Evolutionary conservation across 2,329 filamentous ascomycete genomes (phyloP).

Genomic region (Pseudogymnoascus verrucosus): DNA sequence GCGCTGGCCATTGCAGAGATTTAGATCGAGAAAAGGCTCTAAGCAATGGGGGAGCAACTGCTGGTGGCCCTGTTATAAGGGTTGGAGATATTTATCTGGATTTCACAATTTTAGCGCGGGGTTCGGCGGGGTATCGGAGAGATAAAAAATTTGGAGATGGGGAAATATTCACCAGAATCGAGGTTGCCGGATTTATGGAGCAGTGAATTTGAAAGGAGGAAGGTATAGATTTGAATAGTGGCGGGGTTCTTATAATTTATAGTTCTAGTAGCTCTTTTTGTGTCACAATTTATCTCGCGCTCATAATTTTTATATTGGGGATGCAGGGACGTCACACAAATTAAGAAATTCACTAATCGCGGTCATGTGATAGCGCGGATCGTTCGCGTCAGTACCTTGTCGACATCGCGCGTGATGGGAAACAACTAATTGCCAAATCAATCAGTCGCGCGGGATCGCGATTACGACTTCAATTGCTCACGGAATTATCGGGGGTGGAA

Average conservation of each 20-base stretch:
- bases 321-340: not conserved
- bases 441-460: not conserved
- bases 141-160: not conserved
- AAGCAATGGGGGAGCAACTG: too few species aligned
- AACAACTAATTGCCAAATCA: not conserved
- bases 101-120: not conserved
- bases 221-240: not conserved
- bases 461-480: not conserved
- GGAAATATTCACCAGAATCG: not conserved
- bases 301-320: not conserved
- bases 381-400: not conserved
- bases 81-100: not conserved
- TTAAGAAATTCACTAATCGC: not conserved
- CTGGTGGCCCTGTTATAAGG: not conserved
- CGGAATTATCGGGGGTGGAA: too few species aligned
- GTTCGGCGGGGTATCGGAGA: not conserved
- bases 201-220: not conserved
- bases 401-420: not conserved
- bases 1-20: constrained; percentile 10
- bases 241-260: not conserved
- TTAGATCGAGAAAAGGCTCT: not conserved
- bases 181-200: not conserved
- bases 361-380: not conserved
- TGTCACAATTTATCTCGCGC: not conserved
- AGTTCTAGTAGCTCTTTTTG: not conserved